A percentile compares a stretch with the other conserved stretches of the same genome.
phyloP scores from a whole-genome alignment of 2,329 filamentous ascomycete species.

The Aspergillus alliaceus region DNA sequence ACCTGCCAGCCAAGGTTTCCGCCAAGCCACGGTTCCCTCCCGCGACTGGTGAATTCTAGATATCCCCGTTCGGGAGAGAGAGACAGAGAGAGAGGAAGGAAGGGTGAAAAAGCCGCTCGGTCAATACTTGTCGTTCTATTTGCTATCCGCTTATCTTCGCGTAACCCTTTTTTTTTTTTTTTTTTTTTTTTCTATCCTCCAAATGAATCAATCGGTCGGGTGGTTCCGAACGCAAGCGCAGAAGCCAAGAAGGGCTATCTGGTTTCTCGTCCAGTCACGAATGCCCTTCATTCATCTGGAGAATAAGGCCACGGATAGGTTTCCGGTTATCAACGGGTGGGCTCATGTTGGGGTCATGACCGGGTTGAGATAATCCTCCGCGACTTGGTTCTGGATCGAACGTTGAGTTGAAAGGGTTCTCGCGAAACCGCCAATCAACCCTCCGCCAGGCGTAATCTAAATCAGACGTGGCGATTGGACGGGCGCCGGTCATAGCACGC shows the following conservation, averaged over 20 bases:
- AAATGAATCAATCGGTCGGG: background rate
- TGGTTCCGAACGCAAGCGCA: background rate
- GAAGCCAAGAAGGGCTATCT: background rate
- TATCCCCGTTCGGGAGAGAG: no score
- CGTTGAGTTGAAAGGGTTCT: no score
- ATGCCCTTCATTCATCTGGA: background rate
- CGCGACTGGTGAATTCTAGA: conserved; percentile 10
- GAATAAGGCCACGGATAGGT: background rate
- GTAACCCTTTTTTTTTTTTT: no score
- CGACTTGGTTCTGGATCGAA: background rate
- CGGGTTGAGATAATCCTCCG: background rate
- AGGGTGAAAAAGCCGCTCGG: no score
- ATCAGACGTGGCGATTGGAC: background rate
- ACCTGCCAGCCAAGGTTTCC: conserved; percentile 23
- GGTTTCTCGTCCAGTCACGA: background rate
- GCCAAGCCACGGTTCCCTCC: conserved; percentile 4
- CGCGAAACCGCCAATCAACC: no score
- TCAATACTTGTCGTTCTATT: no score
- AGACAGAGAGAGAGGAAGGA: no score
- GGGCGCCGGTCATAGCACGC: conserved; percentile 2
- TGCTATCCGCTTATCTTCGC: background rate
- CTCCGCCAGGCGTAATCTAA: conserved; percentile 9
- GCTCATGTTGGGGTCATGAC: background rate
- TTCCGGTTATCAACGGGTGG: background rate
- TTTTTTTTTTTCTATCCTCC: no score